phyloP scores from a whole-genome alignment of 495 filamentous ascomycete genomes.

The Pseudoneurospora amorphoporcata region DNA sequence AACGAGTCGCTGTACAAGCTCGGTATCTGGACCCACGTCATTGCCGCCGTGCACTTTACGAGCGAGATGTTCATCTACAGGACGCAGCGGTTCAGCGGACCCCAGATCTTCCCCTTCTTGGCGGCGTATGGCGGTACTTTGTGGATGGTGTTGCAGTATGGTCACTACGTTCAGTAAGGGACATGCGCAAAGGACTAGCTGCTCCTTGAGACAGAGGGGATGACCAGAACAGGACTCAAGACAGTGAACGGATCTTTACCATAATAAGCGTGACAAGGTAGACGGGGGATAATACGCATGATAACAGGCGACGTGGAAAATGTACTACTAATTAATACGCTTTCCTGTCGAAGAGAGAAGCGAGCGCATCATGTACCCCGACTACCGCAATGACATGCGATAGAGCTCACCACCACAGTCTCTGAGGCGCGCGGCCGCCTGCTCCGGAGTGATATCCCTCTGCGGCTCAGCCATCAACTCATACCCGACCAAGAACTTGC shows the following conservation, averaged over 20 bases:
- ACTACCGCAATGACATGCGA: slow-evolving; percentile 50
- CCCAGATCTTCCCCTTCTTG: slow-evolving; percentile 60
- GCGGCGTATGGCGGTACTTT: slow-evolving; percentile 56
- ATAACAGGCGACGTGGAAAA: neutral
- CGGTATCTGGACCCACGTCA: slow-evolving; percentile 64
- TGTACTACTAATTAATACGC: slow-evolving; percentile 6
- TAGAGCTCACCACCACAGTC: slow-evolving; percentile 73
- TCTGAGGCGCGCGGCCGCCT: slow-evolving; percentile 72
- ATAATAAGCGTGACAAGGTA: neutral
- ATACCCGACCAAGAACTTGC: slow-evolving; percentile 93
- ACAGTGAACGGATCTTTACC: no score
- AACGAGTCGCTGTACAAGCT: slow-evolving; percentile 64
- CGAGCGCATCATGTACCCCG: neutral
- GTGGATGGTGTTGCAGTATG: slow-evolving; percentile 77
- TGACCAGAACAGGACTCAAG: neutral
- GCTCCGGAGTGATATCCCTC: slow-evolving; percentile 94
- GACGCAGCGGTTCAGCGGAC: slow-evolving; percentile 56
- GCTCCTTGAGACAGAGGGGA: neutral
- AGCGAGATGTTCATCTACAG: slow-evolving; percentile 70
- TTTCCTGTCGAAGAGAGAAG: neutral
- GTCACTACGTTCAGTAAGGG: slow-evolving; percentile 44
- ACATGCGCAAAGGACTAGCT: neutral
- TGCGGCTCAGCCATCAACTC: slow-evolving; percentile 96
- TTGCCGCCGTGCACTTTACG: slow-evolving; percentile 73
- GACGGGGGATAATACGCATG: neutral